Conservation (phyloP, 345 rosid species). For the Pelargonium nanum region DNA sequence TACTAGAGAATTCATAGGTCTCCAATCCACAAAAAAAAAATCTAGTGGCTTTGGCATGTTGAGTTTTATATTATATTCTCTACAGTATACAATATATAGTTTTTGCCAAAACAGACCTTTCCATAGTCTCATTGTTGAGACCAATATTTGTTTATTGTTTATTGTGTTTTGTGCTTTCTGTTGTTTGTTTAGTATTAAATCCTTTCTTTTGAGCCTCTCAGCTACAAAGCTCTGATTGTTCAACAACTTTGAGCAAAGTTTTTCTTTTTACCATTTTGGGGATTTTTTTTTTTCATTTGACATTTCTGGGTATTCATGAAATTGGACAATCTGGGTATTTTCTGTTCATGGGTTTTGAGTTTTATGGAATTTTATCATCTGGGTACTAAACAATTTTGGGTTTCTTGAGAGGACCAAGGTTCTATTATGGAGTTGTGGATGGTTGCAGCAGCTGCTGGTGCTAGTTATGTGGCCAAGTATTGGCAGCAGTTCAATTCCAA, state of each 20-base stretch:
- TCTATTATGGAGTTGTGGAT: constrained; percentile 35
- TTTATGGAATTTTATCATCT: not conserved
- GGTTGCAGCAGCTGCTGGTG: constrained; percentile 36
- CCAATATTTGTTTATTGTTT: not conserved
- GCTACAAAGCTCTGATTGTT: not conserved
- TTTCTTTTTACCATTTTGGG: not conserved
- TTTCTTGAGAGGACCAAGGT: constrained; percentile 1
- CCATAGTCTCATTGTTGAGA: too few species aligned
- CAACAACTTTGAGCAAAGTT: not conserved
- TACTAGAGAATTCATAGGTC: not conserved
- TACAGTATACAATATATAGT: not conserved
- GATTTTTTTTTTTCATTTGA: not conserved
- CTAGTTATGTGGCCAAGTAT: constrained; percentile 23
- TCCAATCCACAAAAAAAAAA: not conserved
- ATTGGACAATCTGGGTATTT: not conserved
- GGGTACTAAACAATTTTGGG: constrained; percentile 42
- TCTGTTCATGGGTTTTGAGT: not conserved
- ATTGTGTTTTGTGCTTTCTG: not conserved
- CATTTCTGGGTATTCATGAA: not conserved
- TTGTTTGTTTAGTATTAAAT: too few species aligned
- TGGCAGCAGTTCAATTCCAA: constrained; percentile 12
- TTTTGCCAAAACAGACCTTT: not conserved
- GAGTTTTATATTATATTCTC: too few species aligned
- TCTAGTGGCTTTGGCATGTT: too few species aligned
- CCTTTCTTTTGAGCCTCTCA: not conserved